phyloP scores from a whole-genome alignment of 192 early-diverging fungal species.

The Spinellus fusiger region DNA sequence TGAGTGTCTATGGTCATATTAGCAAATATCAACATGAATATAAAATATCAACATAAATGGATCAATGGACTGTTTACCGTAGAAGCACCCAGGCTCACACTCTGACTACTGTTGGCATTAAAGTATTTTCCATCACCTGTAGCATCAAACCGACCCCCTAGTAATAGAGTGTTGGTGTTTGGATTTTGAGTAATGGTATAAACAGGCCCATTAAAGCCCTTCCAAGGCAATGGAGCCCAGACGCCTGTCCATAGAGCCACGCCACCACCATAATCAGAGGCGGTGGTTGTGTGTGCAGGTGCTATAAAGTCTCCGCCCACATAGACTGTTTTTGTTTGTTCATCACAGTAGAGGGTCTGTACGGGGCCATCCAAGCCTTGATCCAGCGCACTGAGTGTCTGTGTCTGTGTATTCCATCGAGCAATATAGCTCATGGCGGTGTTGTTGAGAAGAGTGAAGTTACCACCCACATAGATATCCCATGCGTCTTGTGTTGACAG shows the following conservation, averaged over 20 bases:
- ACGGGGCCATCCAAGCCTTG: constrained; percentile 33
- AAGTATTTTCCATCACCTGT: constrained; percentile 59
- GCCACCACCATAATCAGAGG: background rate
- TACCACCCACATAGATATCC: constrained; percentile 28
- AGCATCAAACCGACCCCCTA: constrained; percentile 61
- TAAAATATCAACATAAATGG: background rate
- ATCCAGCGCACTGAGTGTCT: constrained; percentile 8
- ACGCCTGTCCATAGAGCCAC: no score
- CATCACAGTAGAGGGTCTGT: constrained; percentile 25
- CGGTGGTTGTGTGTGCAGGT: constrained; percentile 4
- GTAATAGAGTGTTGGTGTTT: constrained; percentile 47
- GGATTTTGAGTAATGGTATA: constrained; percentile 45
- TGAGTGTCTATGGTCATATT: constrained; percentile 19
- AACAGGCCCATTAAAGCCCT: constrained; percentile 64
- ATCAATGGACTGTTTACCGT: constrained; percentile 12
- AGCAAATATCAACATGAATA: background rate
- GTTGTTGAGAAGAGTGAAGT: constrained; percentile 13
- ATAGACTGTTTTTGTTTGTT: background rate
- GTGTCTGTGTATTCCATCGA: constrained; percentile 8
- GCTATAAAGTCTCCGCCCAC: constrained; percentile 27
- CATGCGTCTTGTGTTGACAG: constrained; percentile 4
- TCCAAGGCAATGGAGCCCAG: constrained; percentile 59
- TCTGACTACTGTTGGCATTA: constrained; percentile 40
- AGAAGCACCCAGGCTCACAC: constrained; percentile 39
- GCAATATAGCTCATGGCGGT: constrained; percentile 19